Evolutionary conservation across 805 yeast species (phyloP), one percentile per base, ranked within the genome.

Genomic region (Yarrowia sp.): DNA sequence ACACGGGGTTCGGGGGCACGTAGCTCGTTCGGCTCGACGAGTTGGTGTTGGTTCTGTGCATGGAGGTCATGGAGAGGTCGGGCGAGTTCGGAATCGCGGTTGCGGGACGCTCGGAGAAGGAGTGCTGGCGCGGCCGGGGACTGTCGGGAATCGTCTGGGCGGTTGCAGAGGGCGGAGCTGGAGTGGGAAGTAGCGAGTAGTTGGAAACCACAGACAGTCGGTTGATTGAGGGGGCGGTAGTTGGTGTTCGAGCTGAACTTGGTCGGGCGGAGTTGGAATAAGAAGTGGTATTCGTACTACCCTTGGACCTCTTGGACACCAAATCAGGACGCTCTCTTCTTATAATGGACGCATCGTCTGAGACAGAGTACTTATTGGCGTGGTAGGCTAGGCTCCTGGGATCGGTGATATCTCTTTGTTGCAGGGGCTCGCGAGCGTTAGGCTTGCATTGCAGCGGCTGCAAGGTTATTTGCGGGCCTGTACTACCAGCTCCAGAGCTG

Each of bases 391-490:
- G 39, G 14, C 64, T 58, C n/a, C 64, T 17, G 5, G 64, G 64
- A 43, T 58, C 40, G 49, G 64, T 13, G 49, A 43, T 43, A 19
- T 30, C 64, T 43, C 64, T 58, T 43, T 40, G 50, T 58, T 58
- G 58, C 43, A 38, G 34, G 43, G 43, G 55, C 55, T 50, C 55
- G 55, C n/a, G 19, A 52, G 46, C 36, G 47, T 55, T 55, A 40
- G 47, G 24, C 38, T 39, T 55, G 63, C 63, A 55, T 55, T 55
- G 63, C 63, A 55, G 46, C 63, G 63, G 63, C 44, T 53, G 60
- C 44, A 20, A 53, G 33, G 19, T 53, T 53, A 53, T 53, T 33
- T 38, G 42, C 9, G 60, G 52, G 52, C 38, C 19, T 47, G 52
- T 38, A 30, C 24, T 38, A 30, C 24, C 46, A 17, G 20, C 40